Base-by-base conservation (phyloP, 1,284 basidiomycete genomes). In the Cystobasidium sp. region DNA sequence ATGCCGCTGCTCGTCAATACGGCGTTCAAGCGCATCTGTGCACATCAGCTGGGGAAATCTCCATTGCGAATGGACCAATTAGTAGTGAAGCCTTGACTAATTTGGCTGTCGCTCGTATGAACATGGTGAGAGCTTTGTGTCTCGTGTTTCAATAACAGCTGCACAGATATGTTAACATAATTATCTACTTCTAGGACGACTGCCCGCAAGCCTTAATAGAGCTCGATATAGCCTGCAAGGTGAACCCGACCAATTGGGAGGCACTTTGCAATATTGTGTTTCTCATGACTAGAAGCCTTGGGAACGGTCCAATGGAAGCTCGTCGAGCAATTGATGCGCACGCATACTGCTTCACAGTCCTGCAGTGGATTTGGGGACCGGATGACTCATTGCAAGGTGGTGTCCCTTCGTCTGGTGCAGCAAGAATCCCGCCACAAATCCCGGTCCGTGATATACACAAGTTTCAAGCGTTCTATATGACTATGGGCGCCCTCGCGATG, bases 21-120 rank as follows among this genome's bases (percentile, higher is more conserved):
- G 55, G 37, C 9, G 58, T 62, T 14, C 39, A 39, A 18, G 47
- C 52, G 14, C 47, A 61, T 61, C 12, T 70, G 18, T 51, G 53
- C 39, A 61, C 39, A 31, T 37, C 37, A 12, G 12, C 56, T 14
- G 37, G 43, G 24, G 31, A 62, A n/a, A 18, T 47, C 43, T 14
- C 47, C 9, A 8, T 24, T 16, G 39, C 14, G 14, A 20, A 24
- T 12, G 58, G 52, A 24, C 9, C 6, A 31, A 10, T n/a, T 18
- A 20, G 53, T 16, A 41, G 24, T 8, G 68, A 70, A 41, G 68
- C 68, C 14, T 22, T 47, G n/a, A 47, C 31, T 9, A 70, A 70
- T 47, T 20, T 70, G 43, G 55, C 56, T 37, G 68, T 61, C 16
- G 66, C 66, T 12, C 58, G 58, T 47, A 18, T 41, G 31, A 22